Percentiles rank a stretch among this genome's conserved stretches.
These are phyloP conservation scores for Solanum medicagineum DNA, from an alignment of 257 asterid species.

Conservation along the genomic window DNA sequence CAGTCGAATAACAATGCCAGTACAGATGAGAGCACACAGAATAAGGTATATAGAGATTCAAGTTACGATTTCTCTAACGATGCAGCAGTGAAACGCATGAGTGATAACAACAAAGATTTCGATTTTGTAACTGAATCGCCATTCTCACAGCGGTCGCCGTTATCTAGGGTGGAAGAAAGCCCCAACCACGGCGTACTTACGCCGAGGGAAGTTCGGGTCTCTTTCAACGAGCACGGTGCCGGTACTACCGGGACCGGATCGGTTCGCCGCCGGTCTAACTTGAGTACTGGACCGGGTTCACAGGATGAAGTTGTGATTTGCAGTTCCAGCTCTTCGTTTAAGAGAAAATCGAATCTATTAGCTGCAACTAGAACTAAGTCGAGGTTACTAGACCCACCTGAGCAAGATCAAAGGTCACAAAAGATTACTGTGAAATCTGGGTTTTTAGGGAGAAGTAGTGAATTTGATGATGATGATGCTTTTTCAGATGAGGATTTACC, in stretches of 20 bases:
- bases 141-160: constrained; percentile 23
- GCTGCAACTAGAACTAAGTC: constrained; percentile 38
- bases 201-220: constrained; percentile 42
- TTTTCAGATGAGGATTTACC: constrained; percentile 75
- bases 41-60: constrained; percentile 20
- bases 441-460: constrained; percentile 31
- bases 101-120: constrained; percentile 16
- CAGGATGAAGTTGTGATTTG: constrained; percentile 43
- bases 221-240: constrained; percentile 18
- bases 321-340: constrained; percentile 46
- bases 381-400: constrained; percentile 56
- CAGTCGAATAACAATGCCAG: background rate
- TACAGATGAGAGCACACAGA: background rate
- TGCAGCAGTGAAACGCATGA: constrained; percentile 8
- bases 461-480: constrained; percentile 74
- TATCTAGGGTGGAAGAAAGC: constrained; percentile 41
- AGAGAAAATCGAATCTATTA: constrained; percentile 36
- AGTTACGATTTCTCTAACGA: constrained; percentile 47
- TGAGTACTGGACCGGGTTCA: constrained; percentile 8
- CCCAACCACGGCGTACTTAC: constrained; percentile 22
- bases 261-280: constrained; percentile 40
- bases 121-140: constrained; percentile 35
- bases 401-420: constrained; percentile 21
- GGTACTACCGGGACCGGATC: constrained; percentile 6
- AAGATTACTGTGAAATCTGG: constrained; percentile 31